A percentile compares a stretch with the other conserved stretches of the same genome.
Evolutionary conservation across 805 yeast species (phyloP).

Genomic region (Starmerella cellae): DNA sequence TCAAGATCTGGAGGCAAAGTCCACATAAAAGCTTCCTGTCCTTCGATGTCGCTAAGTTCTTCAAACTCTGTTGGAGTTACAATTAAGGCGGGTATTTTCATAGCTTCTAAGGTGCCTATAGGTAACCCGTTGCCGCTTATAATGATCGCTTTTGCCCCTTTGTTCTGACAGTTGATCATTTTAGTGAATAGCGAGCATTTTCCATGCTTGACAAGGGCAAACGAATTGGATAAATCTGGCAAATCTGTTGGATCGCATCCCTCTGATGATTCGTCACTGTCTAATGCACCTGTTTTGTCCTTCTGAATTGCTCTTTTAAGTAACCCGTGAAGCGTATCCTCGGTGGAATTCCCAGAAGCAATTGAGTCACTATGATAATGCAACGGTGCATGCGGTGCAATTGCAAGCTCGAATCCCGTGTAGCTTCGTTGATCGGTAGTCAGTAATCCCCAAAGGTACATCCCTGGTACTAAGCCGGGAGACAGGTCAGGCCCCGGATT

Average conservation of each 20-base stretch:
- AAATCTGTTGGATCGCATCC: slow-evolving; percentile 16
- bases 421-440: neutral
- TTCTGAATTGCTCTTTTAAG: neutral
- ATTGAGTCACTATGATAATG: too few relatives aligned
- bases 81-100: slow-evolving; percentile 40
- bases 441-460: slow-evolving; percentile 6
- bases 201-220: slow-evolving; percentile 36
- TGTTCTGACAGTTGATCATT: slow-evolving; percentile 33
- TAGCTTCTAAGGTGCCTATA: slow-evolving; percentile 12
- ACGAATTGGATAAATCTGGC: slow-evolving; percentile 3
- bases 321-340: neutral
- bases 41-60: slow-evolving; percentile 12
- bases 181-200: slow-evolving; percentile 44
- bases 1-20: slow-evolving; percentile 12
- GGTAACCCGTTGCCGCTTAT: slow-evolving; percentile 40
- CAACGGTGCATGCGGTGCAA: slow-evolving; percentile 8
- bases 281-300: neutral
- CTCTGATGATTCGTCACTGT: neutral
- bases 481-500: slow-evolving; percentile 4
- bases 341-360: slow-evolving; percentile 2
- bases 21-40: slow-evolving; percentile 12
- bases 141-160: slow-evolving; percentile 40
- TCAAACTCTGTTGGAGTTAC: slow-evolving; percentile 36
- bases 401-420: slow-evolving; percentile 9
- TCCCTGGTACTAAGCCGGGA: slow-evolving; percentile 4